Percentiles rank a stretch among this genome's conserved stretches.
Evolutionary conservation across 1,284 basidiomycete genomes (phyloP).

Genomic region (Mycena sp.): DNA sequence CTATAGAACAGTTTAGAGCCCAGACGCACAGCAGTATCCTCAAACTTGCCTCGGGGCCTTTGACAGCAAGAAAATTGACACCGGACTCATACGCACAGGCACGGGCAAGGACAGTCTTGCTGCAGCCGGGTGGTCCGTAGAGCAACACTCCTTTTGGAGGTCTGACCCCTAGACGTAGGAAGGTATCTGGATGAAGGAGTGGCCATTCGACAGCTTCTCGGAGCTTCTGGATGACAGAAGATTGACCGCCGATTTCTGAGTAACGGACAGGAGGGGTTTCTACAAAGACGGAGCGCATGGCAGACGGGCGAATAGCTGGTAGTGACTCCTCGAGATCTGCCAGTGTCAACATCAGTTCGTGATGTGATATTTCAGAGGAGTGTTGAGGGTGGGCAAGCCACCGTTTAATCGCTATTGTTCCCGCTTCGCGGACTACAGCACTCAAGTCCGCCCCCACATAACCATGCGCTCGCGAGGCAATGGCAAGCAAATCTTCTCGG

Average conservation of each 20-base stretch:
- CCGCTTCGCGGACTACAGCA: slow-evolving; percentile 93
- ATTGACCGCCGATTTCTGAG: slow-evolving; percentile 91
- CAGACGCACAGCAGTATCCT: background rate
- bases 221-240: slow-evolving; percentile 81
- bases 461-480: slow-evolving; percentile 90
- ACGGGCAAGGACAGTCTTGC: slow-evolving; percentile 94
- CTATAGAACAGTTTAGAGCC: slow-evolving; percentile 50
- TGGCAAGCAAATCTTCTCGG: slow-evolving; percentile 63
- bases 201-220: slow-evolving; percentile 97
- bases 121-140: slow-evolving; percentile 98
- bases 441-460: slow-evolving; percentile 97
- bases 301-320: slow-evolving; percentile 87
- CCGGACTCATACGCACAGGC: slow-evolving; percentile 96
- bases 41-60: slow-evolving; percentile 87
- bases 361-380: slow-evolving; percentile 30
- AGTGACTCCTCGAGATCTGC: slow-evolving; percentile 79
- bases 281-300: slow-evolving; percentile 93
- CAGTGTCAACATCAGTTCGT: slow-evolving; percentile 59
- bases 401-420: slow-evolving; percentile 90
- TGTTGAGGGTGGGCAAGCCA: slow-evolving; percentile 57
- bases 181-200: slow-evolving; percentile 84
- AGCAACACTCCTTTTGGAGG: slow-evolving; percentile 92
- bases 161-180: slow-evolving; percentile 87
- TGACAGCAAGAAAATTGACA: slow-evolving; percentile 97
- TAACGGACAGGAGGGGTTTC: slow-evolving; percentile 88